Conservation (phyloP, 139 green algal species). For the Closterium sp. region DNA sequence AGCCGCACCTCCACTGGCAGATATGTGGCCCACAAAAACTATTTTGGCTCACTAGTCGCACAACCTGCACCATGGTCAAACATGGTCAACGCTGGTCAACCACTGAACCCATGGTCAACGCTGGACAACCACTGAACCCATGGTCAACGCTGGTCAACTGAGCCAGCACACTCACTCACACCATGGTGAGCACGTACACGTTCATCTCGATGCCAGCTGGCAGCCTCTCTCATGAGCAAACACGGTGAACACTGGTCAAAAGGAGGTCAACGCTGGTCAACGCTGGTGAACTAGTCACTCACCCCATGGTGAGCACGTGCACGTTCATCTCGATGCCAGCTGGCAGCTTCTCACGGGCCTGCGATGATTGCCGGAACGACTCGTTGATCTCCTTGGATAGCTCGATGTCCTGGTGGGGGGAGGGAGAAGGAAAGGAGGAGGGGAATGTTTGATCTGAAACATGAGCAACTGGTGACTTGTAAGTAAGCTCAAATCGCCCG, state of each 20-base stretch:
- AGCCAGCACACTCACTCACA: background rate
- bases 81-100: no score
- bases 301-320: constrained; percentile 84
- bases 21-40: constrained; percentile 90
- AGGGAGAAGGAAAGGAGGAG: no score
- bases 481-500: constrained; percentile 31
- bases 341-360: constrained; percentile 47
- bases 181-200: constrained; percentile 88
- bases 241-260: no score
- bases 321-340: constrained; percentile 81
- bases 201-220: constrained; percentile 74
- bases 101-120: no score
- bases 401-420: constrained; percentile 62
- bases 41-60: no score
- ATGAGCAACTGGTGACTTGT: no score
- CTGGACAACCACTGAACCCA: no score
- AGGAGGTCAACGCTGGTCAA: background rate
- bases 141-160: background rate
- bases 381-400: constrained; percentile 76
- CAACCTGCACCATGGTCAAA: no score
- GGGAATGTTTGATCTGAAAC: no score
- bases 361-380: constrained; percentile 61
- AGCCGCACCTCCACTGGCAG: constrained; percentile 76
- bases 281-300: background rate
- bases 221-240: no score